Evolutionary conservation across 441 rosid genomes (phyloP), one percentile per base, ranked within the genome.

Genomic region (Eutrema salsugineum): DNA sequence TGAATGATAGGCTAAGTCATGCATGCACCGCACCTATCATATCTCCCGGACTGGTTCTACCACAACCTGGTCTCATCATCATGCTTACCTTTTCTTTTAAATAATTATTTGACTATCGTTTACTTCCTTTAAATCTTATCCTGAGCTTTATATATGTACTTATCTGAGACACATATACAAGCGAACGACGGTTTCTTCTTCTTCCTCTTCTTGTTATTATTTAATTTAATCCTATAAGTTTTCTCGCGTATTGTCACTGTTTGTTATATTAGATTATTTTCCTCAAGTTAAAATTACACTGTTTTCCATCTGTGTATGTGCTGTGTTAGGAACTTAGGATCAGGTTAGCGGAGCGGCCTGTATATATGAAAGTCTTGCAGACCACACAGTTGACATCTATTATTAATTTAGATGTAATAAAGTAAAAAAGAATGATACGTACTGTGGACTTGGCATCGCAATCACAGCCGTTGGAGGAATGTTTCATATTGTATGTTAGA

Each of bases 131-230:
- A 54, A 28, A 12, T 55, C 53, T n/a, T 48, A 73, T 65, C 66
- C 27, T 38, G 11, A 65, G 60, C 60, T 30, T 30, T 15, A 44
- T 36, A 8, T 14, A 66, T 53, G 67, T 73, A 49, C 11, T 15
- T 66, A 9, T 59, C 62, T 20, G 47, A 66, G 40, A 58, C 60
- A 56, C 11, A 59, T 40, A 42, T 11, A 59, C 68, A 74, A 67
- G 73, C 68, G 67, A 60, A 74, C 42, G 78, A 67, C 63, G 40
- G 68, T 24, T 67, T 66, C 68, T 24, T 46, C 36, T 19, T 17
- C 20, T 35, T 54, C 4, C 30, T 54, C n/a, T 16, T 54, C 6
- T 51, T 53, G 15, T 39, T 43, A 16, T 4, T 30, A 53, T 54
- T 4, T 15, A 40, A 54, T 63, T 50, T 51, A 33, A 32, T 17